Evolutionary conservation across 192 early-diverging fungal genomes (phyloP).

Genomic region (Coemansia sp.): DNA sequence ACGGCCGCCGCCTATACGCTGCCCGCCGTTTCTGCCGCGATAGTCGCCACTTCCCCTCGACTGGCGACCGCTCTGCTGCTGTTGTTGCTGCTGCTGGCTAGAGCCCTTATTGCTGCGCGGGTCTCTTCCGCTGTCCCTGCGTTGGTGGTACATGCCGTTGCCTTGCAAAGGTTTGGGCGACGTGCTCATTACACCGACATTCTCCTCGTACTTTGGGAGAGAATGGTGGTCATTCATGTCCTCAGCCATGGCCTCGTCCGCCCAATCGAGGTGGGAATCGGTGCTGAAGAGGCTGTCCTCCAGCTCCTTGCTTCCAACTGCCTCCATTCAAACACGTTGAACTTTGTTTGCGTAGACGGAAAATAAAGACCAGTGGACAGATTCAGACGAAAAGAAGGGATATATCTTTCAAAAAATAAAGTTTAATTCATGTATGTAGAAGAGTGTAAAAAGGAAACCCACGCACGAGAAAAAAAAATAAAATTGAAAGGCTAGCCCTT

Average conservation of each 20-base stretch:
- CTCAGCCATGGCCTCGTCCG: conserved; percentile 44
- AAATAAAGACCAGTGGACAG: not conserved
- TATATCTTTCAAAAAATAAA: not conserved
- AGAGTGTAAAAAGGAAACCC: not conserved
- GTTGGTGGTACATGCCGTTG: conserved; percentile 5
- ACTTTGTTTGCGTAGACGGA: not conserved
- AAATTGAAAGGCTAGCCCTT: not conserved
- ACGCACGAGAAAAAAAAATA: not conserved
- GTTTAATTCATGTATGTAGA: not conserved
- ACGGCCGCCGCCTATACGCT: conserved; percentile 10
- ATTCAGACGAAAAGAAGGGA: not conserved
- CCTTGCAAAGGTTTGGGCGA: conserved; percentile 14
- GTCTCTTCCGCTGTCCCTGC: conserved; percentile 14
- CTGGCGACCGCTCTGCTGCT: conserved; percentile 9
- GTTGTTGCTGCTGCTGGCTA: conserved; percentile 7
- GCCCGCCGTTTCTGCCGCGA: conserved; percentile 3
- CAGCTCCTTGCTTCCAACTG: conserved; percentile 39
- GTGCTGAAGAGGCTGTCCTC: conserved; percentile 54
- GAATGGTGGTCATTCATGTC: conserved; percentile 20
- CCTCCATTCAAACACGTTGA: conserved; percentile 24
- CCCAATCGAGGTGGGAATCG: conserved; percentile 51
- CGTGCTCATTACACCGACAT: conserved; percentile 12
- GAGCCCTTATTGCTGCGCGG: conserved; percentile 1
- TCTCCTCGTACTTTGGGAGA: conserved; percentile 13
- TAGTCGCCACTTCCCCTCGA: conserved; percentile 10